These are phyloP conservation scores for Litchi chinensis DNA, from an alignment of 345 rosid species.

Conservation along the genomic window DNA sequence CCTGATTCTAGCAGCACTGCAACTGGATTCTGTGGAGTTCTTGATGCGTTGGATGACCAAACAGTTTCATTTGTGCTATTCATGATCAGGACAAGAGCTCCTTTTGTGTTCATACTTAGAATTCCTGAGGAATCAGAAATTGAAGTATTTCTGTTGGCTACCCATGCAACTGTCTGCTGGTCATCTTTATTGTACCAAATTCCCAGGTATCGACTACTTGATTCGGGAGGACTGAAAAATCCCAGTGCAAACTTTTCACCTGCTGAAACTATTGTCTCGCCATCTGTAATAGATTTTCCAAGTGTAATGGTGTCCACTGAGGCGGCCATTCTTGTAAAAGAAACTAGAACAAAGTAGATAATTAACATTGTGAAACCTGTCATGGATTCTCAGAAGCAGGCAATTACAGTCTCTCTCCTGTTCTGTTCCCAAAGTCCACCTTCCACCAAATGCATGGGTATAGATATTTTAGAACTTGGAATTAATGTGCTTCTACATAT, in stretches of 20 bases:
- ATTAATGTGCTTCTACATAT: too few relatives aligned
- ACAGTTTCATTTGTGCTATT: constrained; percentile 8
- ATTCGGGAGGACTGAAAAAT: constrained; percentile 29
- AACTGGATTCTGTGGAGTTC: constrained; percentile 1
- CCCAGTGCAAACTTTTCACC: constrained; percentile 37
- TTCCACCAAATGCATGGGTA: too few relatives aligned
- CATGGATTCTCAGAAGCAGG: too few relatives aligned
- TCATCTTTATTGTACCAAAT: constrained; percentile 43
- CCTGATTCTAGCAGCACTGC: constrained; percentile 35
- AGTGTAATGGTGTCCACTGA: constrained; percentile 18
- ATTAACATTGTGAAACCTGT: background rate
- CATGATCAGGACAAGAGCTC: constrained; percentile 26
- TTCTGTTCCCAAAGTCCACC: too few relatives aligned
- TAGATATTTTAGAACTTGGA: too few relatives aligned
- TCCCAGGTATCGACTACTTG: constrained; percentile 33
- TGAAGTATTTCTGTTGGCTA: constrained; percentile 33
- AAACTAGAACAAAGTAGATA: background rate
- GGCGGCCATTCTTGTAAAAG: background rate
- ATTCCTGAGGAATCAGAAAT: constrained; percentile 30
- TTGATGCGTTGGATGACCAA: constrained; percentile 42
- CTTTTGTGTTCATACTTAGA: constrained; percentile 21
- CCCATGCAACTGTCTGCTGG: constrained; percentile 38
- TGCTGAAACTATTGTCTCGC: constrained; percentile 25
- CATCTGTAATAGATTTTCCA: constrained; percentile 9
- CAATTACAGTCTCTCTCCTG: too few relatives aligned